Conservation (phyloP, 805 yeast genomes). For the Schizosaccharomyces osmophilus region DNA sequence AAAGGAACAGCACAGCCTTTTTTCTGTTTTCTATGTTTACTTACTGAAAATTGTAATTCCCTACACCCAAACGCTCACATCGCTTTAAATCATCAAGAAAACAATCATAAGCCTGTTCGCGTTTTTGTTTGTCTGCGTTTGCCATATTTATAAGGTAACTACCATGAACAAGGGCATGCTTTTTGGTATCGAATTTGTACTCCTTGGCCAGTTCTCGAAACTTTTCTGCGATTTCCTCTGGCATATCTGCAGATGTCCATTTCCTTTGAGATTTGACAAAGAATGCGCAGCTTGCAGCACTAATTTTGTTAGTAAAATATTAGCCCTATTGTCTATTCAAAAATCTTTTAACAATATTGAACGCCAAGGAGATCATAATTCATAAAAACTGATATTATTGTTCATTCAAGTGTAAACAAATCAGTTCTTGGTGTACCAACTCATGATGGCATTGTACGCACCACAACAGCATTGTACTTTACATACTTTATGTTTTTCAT, state of each 20-base stretch:
- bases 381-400: too few species aligned
- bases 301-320: slow-evolving; percentile 3
- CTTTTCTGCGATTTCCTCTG: slow-evolving; percentile 37
- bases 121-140: slow-evolving; percentile 65
- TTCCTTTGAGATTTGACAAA: slow-evolving; percentile 74
- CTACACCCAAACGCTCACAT: slow-evolving; percentile 67
- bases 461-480: not conserved
- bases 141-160: slow-evolving; percentile 83
- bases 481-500: slow-evolving; percentile 27
- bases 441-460: not conserved
- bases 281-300: slow-evolving; percentile 68
- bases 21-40: not conserved
- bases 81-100: slow-evolving; percentile 68
- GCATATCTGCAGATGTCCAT: slow-evolving; percentile 68
- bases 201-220: slow-evolving; percentile 41
- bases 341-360: too few species aligned
- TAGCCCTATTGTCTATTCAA: too few species aligned
- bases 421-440: not conserved
- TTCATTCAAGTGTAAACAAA: not conserved
- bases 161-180: slow-evolving; percentile 81
- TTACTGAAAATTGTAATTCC: slow-evolving; percentile 62
- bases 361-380: too few species aligned
- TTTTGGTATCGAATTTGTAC: slow-evolving; percentile 43
- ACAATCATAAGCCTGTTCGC: slow-evolving; percentile 45
- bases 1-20: not conserved